These are phyloP conservation scores for Scedosporium dehoogii DNA, from an alignment of 2,329 filamentous ascomycete genomes.

Conservation along the genomic window DNA sequence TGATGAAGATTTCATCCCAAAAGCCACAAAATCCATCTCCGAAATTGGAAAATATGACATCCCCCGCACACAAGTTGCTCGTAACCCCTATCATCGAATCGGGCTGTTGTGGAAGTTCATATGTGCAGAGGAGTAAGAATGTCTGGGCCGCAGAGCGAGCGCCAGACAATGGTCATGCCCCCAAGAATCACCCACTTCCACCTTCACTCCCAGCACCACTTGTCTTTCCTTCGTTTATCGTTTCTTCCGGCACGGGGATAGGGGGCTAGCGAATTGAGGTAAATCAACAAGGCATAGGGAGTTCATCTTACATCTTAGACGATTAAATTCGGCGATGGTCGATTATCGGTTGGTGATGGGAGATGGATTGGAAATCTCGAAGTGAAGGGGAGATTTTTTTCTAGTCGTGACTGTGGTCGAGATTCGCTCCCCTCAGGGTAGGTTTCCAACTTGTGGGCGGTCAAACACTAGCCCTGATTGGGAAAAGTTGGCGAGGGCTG, in stretches of 20 bases:
- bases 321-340: conserved; percentile 5
- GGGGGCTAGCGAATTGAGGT: neutral
- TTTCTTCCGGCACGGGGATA: neutral
- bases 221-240: neutral
- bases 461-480: conserved; percentile 6
- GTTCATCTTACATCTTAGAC: conserved; percentile 2
- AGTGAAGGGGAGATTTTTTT: conserved; percentile 1
- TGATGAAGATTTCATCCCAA: neutral
- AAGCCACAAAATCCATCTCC: neutral
- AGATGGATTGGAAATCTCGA: conserved; percentile 2
- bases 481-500: conserved; percentile 5
- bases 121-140: neutral
- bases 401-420: conserved; percentile 1
- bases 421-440: conserved; percentile 6
- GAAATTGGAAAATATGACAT: neutral
- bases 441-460: conserved; percentile 7
- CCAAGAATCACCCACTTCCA: neutral
- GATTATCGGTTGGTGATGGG: conserved; percentile 4
- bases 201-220: neutral
- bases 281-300: neutral
- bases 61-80: neutral
- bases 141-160: neutral
- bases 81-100: neutral
- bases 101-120: neutral
- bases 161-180: neutral